These are phyloP conservation scores for Aspergillus awamori DNA, from an alignment of 2,329 filamentous ascomycete genomes.

Conservation along the genomic window DNA sequence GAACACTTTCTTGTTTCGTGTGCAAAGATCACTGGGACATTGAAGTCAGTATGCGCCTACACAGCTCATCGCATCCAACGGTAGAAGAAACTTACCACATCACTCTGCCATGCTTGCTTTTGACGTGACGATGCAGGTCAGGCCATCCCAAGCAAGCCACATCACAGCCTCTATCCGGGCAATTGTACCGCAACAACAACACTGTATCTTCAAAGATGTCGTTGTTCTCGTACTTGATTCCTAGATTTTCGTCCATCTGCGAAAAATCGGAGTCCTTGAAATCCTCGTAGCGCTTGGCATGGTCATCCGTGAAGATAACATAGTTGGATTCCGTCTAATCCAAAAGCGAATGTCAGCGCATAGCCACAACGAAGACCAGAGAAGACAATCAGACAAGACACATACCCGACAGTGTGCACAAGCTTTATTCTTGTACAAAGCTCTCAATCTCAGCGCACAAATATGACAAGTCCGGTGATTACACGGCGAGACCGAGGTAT, in stretches of 20 bases:
- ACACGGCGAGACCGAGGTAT: conserved; percentile 87
- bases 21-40: conserved; percentile 71
- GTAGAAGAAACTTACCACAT: conserved; percentile 65
- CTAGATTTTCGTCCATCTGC: conserved; percentile 79
- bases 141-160: conserved; percentile 82
- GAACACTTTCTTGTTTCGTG: conserved; percentile 95
- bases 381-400: conserved; percentile 19
- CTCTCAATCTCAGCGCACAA: conserved; percentile 85
- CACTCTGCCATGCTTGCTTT: conserved; percentile 76
- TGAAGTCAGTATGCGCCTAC: conserved; percentile 13
- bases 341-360: conserved; percentile 17
- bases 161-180: conserved; percentile 81
- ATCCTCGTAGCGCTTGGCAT: conserved; percentile 81
- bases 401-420: conserved; percentile 92
- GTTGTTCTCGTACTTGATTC: conserved; percentile 85
- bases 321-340: conserved; percentile 55
- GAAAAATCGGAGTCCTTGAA: conserved; percentile 74
- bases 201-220: conserved; percentile 91
- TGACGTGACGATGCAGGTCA: conserved; percentile 79
- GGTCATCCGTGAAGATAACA: conserved; percentile 90
- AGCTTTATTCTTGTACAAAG: conserved; percentile 92
- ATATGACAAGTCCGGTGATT: conserved; percentile 98
- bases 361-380: neutral
- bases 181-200: conserved; percentile 89
- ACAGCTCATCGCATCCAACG: neutral